Evolutionary conservation across 176 grass and related monocot species (phyloP).

Genomic region (Rhynchospora tenuis): DNA sequence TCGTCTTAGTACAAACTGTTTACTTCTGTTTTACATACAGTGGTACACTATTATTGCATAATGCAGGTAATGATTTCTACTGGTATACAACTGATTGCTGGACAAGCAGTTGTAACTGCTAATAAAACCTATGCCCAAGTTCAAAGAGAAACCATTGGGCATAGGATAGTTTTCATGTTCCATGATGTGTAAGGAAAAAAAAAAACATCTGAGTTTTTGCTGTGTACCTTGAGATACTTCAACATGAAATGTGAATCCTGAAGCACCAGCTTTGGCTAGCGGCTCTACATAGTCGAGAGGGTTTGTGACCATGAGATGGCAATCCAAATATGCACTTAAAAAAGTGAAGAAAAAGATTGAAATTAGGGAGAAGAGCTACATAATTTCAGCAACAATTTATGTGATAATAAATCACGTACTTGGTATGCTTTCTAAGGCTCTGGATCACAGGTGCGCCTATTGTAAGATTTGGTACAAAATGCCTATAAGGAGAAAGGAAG

Average conservation of each 20-base stretch:
- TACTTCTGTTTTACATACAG: background rate
- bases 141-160: background rate
- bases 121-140: background rate
- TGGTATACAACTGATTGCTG: background rate
- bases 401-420: slow-evolving; percentile 44
- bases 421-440: slow-evolving; percentile 84
- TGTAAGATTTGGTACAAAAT: slow-evolving; percentile 93
- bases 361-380: background rate
- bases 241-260: slow-evolving; percentile 97
- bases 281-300: slow-evolving; percentile 79
- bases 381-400: background rate
- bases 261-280: slow-evolving; percentile 84
- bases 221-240: slow-evolving; percentile 75
- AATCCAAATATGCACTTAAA: slow-evolving; percentile 91
- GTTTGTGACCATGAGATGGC: slow-evolving; percentile 99
- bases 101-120: background rate
- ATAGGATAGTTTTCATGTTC: background rate
- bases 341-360: slow-evolving; percentile 1
- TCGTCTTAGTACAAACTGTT: background rate
- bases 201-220: background rate
- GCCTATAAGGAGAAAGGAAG: slow-evolving; percentile 33
- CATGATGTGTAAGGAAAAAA: background rate
- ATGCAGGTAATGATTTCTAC: background rate
- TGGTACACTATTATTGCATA: background rate
- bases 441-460: slow-evolving; percentile 83